Evolutionary conservation across 129 eudicot species (phyloP).

Genomic region (Artemisia annua): DNA sequence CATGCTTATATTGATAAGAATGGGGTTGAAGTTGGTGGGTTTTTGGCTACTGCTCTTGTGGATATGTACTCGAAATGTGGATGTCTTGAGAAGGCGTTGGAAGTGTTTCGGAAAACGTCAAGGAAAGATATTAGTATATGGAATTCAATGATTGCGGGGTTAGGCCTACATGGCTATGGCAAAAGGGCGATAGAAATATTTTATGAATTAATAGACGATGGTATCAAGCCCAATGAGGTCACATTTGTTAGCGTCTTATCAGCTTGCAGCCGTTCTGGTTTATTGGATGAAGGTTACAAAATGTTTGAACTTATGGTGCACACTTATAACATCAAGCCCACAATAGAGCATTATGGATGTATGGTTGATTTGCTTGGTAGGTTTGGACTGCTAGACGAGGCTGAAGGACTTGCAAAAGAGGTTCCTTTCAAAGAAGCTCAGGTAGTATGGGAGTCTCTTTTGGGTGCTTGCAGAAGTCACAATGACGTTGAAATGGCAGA

Average conservation of each 20-base stretch:
- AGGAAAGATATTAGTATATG: constrained; percentile 50
- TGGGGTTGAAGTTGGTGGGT: constrained; percentile 29
- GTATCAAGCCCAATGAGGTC: constrained; percentile 46
- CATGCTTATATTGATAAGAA: constrained; percentile 34
- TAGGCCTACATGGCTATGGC: constrained; percentile 11
- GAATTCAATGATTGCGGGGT: constrained; percentile 26
- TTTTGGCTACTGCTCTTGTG: constrained; percentile 50
- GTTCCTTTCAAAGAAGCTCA: constrained; percentile 33
- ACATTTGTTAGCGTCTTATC: constrained; percentile 49
- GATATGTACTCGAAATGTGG: constrained; percentile 61
- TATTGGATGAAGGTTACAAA: constrained; percentile 37
- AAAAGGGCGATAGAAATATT: constrained; percentile 18
- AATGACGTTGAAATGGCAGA: constrained; percentile 40
- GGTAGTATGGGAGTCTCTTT: constrained; percentile 47
- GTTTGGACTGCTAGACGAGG: constrained; percentile 47
- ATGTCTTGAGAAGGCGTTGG: constrained; percentile 40
- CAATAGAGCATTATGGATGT: constrained; percentile 46
- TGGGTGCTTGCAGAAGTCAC: constrained; percentile 48
- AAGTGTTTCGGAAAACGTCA: constrained; percentile 31
- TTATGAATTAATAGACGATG: constrained; percentile 30
- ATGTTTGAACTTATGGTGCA: constrained; percentile 45
- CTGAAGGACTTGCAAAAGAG: constrained; percentile 35
- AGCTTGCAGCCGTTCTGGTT: constrained; percentile 51
- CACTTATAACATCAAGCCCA: constrained; percentile 36
- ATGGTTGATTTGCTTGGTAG: constrained; percentile 57